Percentiles rank a stretch among this genome's conserved stretches.
Conservation (phyloP, 2,329 filamentous ascomycete genomes). For the Chalara sp. region DNA sequence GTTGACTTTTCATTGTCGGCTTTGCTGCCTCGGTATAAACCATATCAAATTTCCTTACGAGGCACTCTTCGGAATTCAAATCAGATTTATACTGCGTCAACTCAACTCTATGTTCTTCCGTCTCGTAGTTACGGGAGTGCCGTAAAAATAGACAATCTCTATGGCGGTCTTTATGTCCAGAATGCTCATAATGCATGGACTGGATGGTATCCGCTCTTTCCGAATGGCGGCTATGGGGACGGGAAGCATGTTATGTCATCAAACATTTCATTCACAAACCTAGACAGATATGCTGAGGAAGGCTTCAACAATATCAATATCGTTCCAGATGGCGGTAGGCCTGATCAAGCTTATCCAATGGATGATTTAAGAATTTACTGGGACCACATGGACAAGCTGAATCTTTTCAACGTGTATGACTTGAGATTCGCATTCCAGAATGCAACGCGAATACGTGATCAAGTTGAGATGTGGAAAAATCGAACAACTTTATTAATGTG, state of each 20-base stretch:
- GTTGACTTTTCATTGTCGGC: constrained; percentile 28
- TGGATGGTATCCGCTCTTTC: constrained; percentile 33
- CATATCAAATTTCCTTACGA: constrained; percentile 32
- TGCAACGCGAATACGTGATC: constrained; percentile 30
- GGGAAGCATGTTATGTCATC: constrained; percentile 17
- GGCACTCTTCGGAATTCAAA: constrained; percentile 25
- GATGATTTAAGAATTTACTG: constrained; percentile 32
- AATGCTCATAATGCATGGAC: constrained; percentile 24
- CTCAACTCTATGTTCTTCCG: constrained; percentile 35
- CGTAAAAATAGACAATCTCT: constrained; percentile 39
- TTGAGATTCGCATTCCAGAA: constrained; percentile 25
- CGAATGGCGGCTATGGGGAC: constrained; percentile 37
- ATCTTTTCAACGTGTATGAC: constrained; percentile 38
- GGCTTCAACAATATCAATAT: constrained; percentile 40
- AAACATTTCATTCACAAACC: constrained; percentile 25
- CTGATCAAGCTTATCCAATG: constrained; percentile 31
- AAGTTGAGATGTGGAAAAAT: constrained; percentile 22
- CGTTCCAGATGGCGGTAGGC: constrained; percentile 31
- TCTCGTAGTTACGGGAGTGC: constrained; percentile 36
- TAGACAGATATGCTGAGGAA: constrained; percentile 31
- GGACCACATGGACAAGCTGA: constrained; percentile 34
- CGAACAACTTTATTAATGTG: constrained; percentile 39
- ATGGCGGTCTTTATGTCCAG: constrained; percentile 37
- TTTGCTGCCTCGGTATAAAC: constrained; percentile 24
- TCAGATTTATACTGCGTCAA: constrained; percentile 29